Conservation (phyloP, 2,329 filamentous ascomycete species). For the Niveomyces coronatus region DNA sequence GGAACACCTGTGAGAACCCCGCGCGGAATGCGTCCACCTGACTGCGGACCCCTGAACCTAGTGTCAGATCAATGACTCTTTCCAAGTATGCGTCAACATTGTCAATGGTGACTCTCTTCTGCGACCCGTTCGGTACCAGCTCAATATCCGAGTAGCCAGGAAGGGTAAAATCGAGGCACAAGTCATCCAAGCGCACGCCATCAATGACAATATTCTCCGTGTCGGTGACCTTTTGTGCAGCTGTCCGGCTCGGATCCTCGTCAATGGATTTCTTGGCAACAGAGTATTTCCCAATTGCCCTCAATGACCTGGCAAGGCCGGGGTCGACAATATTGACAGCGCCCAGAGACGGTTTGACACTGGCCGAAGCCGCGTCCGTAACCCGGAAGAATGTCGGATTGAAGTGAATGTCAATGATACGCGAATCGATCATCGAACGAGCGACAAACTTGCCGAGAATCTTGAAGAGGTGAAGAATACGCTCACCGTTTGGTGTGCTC, state of each 20-base stretch:
- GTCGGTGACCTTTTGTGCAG: slow-evolving; percentile 60
- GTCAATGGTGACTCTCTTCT: slow-evolving; percentile 70
- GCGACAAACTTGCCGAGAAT: slow-evolving; percentile 96
- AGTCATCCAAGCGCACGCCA: slow-evolving; percentile 69
- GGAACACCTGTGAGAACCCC: slow-evolving; percentile 94
- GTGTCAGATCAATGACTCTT: slow-evolving; percentile 80
- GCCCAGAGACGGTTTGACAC: slow-evolving; percentile 72
- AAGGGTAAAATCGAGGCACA: slow-evolving; percentile 88
- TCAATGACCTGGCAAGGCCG: slow-evolving; percentile 73
- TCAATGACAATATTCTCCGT: slow-evolving; percentile 64
- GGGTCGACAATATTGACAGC: slow-evolving; percentile 85
- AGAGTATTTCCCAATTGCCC: slow-evolving; percentile 78
- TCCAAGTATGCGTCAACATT: slow-evolving; percentile 89
- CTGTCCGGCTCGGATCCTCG: slow-evolving; percentile 53
- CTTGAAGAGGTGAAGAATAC: slow-evolving; percentile 79
- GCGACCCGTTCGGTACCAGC: slow-evolving; percentile 62
- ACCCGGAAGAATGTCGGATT: slow-evolving; percentile 97
- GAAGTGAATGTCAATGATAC: slow-evolving; percentile 95
- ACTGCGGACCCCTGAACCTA: slow-evolving; percentile 76
- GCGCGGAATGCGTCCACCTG: slow-evolving; percentile 86
- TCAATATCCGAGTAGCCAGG: slow-evolving; percentile 86
- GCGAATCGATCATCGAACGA: slow-evolving; percentile 93
- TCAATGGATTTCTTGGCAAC: slow-evolving; percentile 75
- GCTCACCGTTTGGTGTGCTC: slow-evolving; percentile 67
- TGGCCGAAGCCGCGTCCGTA: slow-evolving; percentile 52